Evolutionary conservation across 441 rosid genomes (phyloP).

Genomic region (Lepidium campestre): DNA sequence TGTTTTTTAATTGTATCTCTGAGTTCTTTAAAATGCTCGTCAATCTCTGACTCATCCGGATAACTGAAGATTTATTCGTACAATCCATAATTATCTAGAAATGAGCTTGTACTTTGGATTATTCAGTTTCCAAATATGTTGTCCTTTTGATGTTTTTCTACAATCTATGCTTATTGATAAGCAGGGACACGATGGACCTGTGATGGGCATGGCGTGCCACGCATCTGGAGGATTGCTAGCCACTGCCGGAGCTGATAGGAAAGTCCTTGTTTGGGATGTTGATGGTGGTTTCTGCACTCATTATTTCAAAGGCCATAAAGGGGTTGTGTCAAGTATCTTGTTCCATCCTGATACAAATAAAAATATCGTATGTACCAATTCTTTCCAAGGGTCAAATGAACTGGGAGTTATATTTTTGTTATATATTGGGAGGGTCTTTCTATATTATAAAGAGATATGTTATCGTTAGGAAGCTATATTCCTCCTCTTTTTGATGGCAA

Average conservation of each 20-base stretch:
- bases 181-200: slow-evolving; percentile 93
- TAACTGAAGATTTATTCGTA: neutral
- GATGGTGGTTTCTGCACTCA: slow-evolving; percentile 98
- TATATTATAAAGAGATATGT: neutral
- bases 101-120: neutral
- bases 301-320: slow-evolving; percentile 87
- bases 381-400: neutral
- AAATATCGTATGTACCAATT: slow-evolving; percentile 51
- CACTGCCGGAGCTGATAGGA: slow-evolving; percentile 97
- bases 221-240: slow-evolving; percentile 94
- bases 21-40: neutral
- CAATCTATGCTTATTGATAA: slow-evolving; percentile 13
- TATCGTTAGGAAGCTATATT: neutral
- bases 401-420: neutral
- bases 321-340: slow-evolving; percentile 65
- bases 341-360: slow-evolving; percentile 71
- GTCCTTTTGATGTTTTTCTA: neutral
- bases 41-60: neutral
- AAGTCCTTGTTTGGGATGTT: slow-evolving; percentile 95
- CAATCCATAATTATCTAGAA: neutral
- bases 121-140: neutral
- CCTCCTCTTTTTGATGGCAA: slow-evolving; percentile 1
- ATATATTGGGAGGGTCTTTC: neutral
- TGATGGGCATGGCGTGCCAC: slow-evolving; percentile 87
- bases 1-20: neutral